Conservation (phyloP, 495 filamentous ascomycete species). For the Tuber indicum region DNA sequence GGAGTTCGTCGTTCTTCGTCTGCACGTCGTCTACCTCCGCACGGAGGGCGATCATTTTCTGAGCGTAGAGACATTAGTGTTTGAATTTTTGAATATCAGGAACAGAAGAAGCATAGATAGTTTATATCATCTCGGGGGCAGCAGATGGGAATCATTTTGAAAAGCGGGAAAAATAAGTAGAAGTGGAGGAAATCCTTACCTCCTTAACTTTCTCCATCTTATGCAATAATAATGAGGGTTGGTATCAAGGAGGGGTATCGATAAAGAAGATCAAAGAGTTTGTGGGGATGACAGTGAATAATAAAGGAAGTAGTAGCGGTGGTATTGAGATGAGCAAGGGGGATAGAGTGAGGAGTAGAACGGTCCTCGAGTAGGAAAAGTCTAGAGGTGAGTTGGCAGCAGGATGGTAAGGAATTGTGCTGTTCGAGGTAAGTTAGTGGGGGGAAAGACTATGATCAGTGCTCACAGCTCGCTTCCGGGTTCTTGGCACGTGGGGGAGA, state of each 20-base stretch:
- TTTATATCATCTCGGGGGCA: neutral
- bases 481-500: neutral
- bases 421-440: neutral
- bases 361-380: neutral
- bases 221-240: slow-evolving; percentile 19
- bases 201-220: slow-evolving; percentile 50
- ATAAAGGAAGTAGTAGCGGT: neutral
- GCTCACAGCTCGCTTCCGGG: neutral
- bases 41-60: slow-evolving; percentile 94
- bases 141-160: slow-evolving; percentile 7
- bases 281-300: neutral
- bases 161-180: neutral
- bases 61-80: slow-evolving; percentile 10
- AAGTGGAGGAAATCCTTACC: slow-evolving; percentile 33
- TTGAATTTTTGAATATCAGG: slow-evolving; percentile 1
- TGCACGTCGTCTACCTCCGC: slow-evolving; percentile 78
- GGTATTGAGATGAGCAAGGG: neutral
- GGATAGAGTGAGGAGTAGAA: neutral
- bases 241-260: slow-evolving; percentile 20
- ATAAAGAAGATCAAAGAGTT: slow-evolving; percentile 18
- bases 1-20: slow-evolving; percentile 75
- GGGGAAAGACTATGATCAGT: neutral
- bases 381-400: slow-evolving; percentile 3
- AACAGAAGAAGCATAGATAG: neutral
- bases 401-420: neutral